phyloP scores from a whole-genome alignment of 495 filamentous ascomycete species.

The Aspergillus kassunensis region DNA sequence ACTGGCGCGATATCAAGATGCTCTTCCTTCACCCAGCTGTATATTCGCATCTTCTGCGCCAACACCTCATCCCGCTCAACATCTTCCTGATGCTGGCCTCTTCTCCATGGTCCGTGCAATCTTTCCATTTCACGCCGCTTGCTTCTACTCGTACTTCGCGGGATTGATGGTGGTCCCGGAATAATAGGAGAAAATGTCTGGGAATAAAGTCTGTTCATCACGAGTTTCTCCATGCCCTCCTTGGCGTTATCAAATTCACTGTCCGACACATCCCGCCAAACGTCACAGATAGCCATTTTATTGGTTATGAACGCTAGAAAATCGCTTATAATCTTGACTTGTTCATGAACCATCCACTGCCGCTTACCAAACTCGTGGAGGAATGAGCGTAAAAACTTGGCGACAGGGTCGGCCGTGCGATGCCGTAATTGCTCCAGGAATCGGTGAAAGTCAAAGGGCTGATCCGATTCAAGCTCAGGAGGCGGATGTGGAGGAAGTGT shows the following conservation, averaged over 20 bases:
- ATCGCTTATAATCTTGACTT: conserved; percentile 97
- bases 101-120: conserved; percentile 72
- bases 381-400: conserved; percentile 92
- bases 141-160: conserved; percentile 56
- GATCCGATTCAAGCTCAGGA: conserved; percentile 82
- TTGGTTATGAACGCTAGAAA: conserved; percentile 97
- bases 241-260: conserved; percentile 97
- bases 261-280: conserved; percentile 94
- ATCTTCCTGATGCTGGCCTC: conserved; percentile 97
- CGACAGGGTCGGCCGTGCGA: conserved; percentile 93
- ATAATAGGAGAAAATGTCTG: conserved; percentile 97
- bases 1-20: conserved; percentile 93
- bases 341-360: conserved; percentile 99
- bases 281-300: conserved; percentile 97
- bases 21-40: conserved; percentile 89
- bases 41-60: conserved; percentile 93
- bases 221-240: conserved; percentile 99
- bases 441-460: conserved; percentile 96
- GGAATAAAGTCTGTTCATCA: conserved; percentile 96
- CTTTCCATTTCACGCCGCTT: conserved; percentile 65
- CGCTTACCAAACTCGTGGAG: conserved; percentile 92
- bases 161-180: conserved; percentile 69
- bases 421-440: conserved; percentile 95
- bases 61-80: conserved; percentile 94
- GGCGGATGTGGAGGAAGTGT: conserved; percentile 68